A percentile compares a stretch with the other conserved stretches of the same genome.
phyloP scores from a whole-genome alignment of 768 basidiomycete species.

The Trametes villosa region DNA sequence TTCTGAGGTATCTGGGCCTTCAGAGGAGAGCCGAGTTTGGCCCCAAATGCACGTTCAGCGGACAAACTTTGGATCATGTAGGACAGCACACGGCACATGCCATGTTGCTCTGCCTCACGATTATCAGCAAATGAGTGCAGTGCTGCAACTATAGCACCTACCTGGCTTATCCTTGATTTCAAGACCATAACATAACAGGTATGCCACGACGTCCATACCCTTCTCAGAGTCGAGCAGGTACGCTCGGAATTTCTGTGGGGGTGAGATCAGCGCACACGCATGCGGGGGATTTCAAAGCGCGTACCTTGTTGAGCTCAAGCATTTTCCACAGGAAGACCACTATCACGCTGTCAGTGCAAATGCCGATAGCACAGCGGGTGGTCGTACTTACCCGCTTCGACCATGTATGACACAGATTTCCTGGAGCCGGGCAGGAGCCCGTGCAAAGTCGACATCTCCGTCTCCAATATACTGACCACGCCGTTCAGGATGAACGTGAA shows the following conservation, averaged over 20 bases:
- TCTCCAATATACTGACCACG: conserved; percentile 65
- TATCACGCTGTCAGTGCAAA: conserved; percentile 32
- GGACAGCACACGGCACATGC: conserved; percentile 84
- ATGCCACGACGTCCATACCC: conserved; percentile 74
- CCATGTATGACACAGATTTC: conserved; percentile 79
- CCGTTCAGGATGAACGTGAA: conserved; percentile 85
- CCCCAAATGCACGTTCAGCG: conserved; percentile 78
- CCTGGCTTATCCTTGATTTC: conserved; percentile 95
- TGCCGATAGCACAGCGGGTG: not conserved
- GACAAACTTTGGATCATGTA: conserved; percentile 93
- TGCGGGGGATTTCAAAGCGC: not conserved
- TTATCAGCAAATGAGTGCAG: not conserved
- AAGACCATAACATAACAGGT: conserved; percentile 79
- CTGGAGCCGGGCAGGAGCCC: conserved; percentile 85
- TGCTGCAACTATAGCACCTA: conserved; percentile 37
- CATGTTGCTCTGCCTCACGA: conserved; percentile 94
- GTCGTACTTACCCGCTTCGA: conserved; percentile 72
- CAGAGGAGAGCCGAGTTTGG: conserved; percentile 66
- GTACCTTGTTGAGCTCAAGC: conserved; percentile 89
- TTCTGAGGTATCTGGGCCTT: conserved; percentile 73
- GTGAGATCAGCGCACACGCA: not conserved
- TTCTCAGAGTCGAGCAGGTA: conserved; percentile 82
- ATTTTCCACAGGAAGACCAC: conserved; percentile 90
- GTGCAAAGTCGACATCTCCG: conserved; percentile 74
- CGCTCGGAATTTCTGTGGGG: conserved; percentile 84